phyloP scores from a whole-genome alignment of 306 rosid species.

The Astragalus glycyphyllos region DNA sequence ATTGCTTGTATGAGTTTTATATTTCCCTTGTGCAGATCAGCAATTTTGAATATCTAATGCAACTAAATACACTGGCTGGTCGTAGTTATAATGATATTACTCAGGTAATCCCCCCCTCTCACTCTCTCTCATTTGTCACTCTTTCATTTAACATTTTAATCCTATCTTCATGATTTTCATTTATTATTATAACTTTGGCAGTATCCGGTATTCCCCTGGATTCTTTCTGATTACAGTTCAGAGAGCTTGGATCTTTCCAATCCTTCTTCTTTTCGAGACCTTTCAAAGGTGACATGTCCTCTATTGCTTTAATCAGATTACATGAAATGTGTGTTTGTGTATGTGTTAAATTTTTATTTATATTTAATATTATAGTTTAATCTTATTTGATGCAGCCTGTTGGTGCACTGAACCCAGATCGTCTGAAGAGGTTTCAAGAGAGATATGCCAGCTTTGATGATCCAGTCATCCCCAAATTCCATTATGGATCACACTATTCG shows the following conservation, averaged over 20 bases:
- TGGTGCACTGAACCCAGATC: conserved; percentile 85
- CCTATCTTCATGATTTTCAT: conserved; percentile 42
- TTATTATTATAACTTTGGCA: conserved; percentile 51
- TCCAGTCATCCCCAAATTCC: conserved; percentile 96
- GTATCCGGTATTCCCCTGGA: conserved; percentile 99
- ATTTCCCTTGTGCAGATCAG: conserved; percentile 75
- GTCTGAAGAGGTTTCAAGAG: conserved; percentile 87
- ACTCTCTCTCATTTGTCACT: conserved; percentile 15
- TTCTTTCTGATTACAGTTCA: conserved; percentile 93
- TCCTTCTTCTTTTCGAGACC: conserved; percentile 89
- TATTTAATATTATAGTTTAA: conserved; percentile 13
- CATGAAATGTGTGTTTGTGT: background rate
- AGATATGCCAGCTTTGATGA: conserved; percentile 95
- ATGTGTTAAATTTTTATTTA: background rate
- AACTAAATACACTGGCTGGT: conserved; percentile 97
- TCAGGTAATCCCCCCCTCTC: conserved; percentile 62
- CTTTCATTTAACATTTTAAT: conserved; percentile 24
- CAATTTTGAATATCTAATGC: conserved; percentile 98
- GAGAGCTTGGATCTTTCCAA: conserved; percentile 83
- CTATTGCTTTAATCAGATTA: conserved; percentile 37
- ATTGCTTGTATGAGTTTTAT: conserved; percentile 30
- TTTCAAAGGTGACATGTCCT: conserved; percentile 76
- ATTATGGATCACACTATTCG: conserved; percentile 97
- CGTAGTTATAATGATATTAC: conserved; percentile 98
- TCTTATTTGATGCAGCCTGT: conserved; percentile 72